Base-by-base conservation (phyloP, 768 basidiomycete species). In the Pisolithus microcarpus region DNA sequence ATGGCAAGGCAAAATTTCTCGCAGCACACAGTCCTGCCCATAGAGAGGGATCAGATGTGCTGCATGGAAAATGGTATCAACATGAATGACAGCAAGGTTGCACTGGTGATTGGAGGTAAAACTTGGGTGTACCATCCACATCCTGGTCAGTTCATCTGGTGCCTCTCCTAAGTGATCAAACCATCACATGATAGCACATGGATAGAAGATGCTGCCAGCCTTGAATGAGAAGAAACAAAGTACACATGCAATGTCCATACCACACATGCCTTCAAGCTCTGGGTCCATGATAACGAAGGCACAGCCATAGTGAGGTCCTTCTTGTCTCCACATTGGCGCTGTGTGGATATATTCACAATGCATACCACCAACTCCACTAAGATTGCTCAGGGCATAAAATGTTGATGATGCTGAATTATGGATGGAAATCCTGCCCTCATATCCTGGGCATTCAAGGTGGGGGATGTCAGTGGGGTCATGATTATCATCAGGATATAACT, bases 181-280 rank as follows among this genome's bases (percentile, higher is more conserved):
- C 61, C 61, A 62, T 1, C 58, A 38, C 2, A 62, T 51, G 9
- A 62, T 39, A 6, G 55, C 53, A 34, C 61, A 62, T 2, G 28
- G 9, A 28, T 28, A 28, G 28, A 28, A 6, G 9, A 28, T 7
- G 7, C 28, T 4, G 9, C 42, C 53, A 36, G 28, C 9, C 28
- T 28, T 28, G 56, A 56, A 26, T 9, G 39, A 37, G 15, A 43
- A 28, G 28, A 28, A 28, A 28, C 28, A 23, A 23, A 23, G 21
- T 4, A 23, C 4, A 4, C 21, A 4, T 23, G 21, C 21, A 23
- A 23, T 4, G 4, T 23, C 21, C 21, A 23, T 23, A 23, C 21
- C 21, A 4, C 21, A 4, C 21, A 23, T 23, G 1, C 21, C 21
- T 23, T 23, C 21, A 23, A 23, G 21, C 21, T 23, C 21, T 4